Base-by-base conservation (phyloP, 164 flowering plant genomes). In the Aristolochia fimbriata region DNA sequence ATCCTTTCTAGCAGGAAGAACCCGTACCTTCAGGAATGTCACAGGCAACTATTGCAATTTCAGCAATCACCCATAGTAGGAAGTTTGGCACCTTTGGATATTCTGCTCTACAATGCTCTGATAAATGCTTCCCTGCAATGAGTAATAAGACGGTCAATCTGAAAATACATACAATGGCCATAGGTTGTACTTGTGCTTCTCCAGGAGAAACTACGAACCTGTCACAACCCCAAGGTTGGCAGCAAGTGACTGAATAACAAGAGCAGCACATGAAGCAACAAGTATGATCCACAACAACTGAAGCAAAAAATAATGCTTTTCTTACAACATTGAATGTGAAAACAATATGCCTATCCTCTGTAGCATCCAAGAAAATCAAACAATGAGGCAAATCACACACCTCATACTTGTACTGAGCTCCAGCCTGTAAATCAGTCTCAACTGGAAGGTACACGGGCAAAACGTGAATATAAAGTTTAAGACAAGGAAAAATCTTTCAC, bases 201-300 rank as follows among this genome's bases (percentile, higher is more conserved):
- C 43, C 43, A 7, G 43, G 43, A 17, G 48, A 47, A 54, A 51
- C 16, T 31, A 62, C 22, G 20, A 48, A 79, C 97, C 97, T 67
- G 97, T 91, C 59, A 91, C 97, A 62, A 88, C 97, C 51, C 97
- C 97, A 3, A 91, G 80, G 70, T 91, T 91, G 64, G 97, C 96
- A 50, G 97, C 90, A 56, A 91, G 64, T 31, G 94, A 84, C 62
- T 91, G 97, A 70, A 91, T 91, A 47, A 91, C 51, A 37, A 91
- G 87, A 19, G 96, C 97, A 63, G 97, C 88, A 80, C 79, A 73
- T 13, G 97, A 91, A 62, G 96, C 97, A 63, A 91, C 76, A 52
- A 91, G 74, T 63, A 91, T 88, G 58, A 91, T 83, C 97, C 97
- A 91, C 21, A 91, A 89, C 62, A 91, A 69, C 97, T 91, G 81